Base-by-base conservation (phyloP, 2,329 filamentous ascomycete species). In the Penicillium glabrum region DNA sequence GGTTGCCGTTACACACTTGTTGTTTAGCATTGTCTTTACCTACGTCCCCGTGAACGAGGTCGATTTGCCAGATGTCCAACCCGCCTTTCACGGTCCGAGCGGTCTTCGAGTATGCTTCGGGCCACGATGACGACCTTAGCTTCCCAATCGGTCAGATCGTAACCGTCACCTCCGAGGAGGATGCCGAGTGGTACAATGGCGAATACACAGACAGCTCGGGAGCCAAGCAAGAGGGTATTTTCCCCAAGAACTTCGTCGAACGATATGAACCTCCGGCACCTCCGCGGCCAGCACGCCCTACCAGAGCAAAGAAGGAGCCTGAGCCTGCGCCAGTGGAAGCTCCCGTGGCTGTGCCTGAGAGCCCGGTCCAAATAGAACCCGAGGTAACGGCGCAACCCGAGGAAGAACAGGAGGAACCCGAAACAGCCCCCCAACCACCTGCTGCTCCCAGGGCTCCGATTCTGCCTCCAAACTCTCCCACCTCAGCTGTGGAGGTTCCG, bases 211-310 rank as follows among this genome's bases (percentile, higher is more conserved):
- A 96, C 75, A 85, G 86, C 58, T 77, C 82, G 51, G 95, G 95
- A 55, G 77, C 75, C 61, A 91, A 88, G 75, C 85, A 87, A 72
- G 87, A 93, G 70, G 93, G 93, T 65, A 89, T 97, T 67, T 98
- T 97, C 75, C 93, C 92, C 51, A 89, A 89, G 73, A 99, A 98
- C 78, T 99, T 99, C 72, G 95, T 99, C 70, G 95, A 99, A 77
- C 91, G 89, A 77, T 96, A 91, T 76, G 93, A 98, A 74, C 95
- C 95, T 37, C 89, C 87, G 55, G 89, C 93, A 61, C 95, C 95
- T 58, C 91, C 93, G 58, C 87, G 95, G 57, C 95, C 95, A 56
- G 83, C 85, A 61, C 87, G 95, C 68, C 81, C 85, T 16, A 78
- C 75, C 56, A 87, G 90, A 64, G 77, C 83, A 51, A 93, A 89